Percentiles rank a stretch among this genome's conserved stretches.
Conservation (phyloP, 148 eudicot genomes). For the Fagopyrum esculentum region DNA sequence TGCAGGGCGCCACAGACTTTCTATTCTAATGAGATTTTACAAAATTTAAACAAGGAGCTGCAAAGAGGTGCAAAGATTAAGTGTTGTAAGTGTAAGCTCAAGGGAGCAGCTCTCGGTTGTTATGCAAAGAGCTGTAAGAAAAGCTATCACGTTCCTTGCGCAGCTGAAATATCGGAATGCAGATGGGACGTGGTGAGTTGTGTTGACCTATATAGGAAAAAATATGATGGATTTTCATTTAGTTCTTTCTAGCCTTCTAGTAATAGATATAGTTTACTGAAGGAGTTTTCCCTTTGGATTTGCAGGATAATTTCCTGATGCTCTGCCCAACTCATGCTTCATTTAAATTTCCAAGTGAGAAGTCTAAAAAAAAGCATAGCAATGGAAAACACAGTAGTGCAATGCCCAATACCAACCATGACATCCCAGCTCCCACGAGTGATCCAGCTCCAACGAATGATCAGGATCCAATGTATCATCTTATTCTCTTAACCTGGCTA, state of each 20-base stretch:
- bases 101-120: conserved; percentile 95
- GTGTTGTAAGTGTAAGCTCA: conserved; percentile 69
- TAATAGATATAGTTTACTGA: neutral
- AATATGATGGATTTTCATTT: neutral
- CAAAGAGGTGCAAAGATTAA: conserved; percentile 77
- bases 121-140: conserved; percentile 62
- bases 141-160: conserved; percentile 85
- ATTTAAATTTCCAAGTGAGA: conserved; percentile 69
- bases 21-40: conserved; percentile 44
- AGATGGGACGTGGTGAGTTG: conserved; percentile 83
- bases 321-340: conserved; percentile 64
- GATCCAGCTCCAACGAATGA: neutral
- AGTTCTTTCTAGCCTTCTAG: neutral
- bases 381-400: neutral
- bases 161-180: conserved; percentile 43
- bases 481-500: neutral
- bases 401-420: conserved; percentile 16
- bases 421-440: conserved; percentile 33
- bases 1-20: conserved; percentile 88
- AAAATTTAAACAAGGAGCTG: conserved; percentile 70
- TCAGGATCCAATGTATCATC: conserved; percentile 29
- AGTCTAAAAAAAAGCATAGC: conserved; percentile 39
- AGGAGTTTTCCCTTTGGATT: conserved; percentile 11
- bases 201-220: neutral
- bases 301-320: conserved; percentile 59